A percentile compares a stretch with the other conserved stretches of the same genome.
Conservation (phyloP, 2,329 filamentous ascomycete genomes). For the Colletotrichum destructivum region DNA sequence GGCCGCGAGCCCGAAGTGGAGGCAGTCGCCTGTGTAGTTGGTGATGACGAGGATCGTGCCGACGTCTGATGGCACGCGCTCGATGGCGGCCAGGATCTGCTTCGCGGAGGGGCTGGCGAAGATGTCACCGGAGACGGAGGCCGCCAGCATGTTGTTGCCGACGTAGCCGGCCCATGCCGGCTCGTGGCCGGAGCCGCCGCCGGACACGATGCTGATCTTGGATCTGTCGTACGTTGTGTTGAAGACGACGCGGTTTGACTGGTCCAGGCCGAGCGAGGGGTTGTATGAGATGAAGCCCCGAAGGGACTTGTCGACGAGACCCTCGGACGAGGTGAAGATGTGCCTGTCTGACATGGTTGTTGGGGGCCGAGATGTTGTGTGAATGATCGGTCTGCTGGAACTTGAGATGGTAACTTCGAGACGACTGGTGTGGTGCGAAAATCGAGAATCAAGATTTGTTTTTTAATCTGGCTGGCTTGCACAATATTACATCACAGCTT, state of each 20-base stretch:
- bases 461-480: not conserved
- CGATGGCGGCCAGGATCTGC: constrained; percentile 73
- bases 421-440: not conserved
- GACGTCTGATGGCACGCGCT: constrained; percentile 66
- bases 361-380: not conserved
- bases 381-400: constrained; percentile 25
- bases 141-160: constrained; percentile 72
- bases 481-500: not conserved
- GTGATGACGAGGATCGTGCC: constrained; percentile 74
- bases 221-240: constrained; percentile 61
- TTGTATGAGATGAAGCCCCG: constrained; percentile 69
- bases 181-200: constrained; percentile 72
- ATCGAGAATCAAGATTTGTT: too few relatives aligned
- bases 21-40: constrained; percentile 76
- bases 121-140: constrained; percentile 73
- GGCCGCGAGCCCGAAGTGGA: constrained; percentile 73
- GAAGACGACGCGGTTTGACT: constrained; percentile 66
- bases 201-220: constrained; percentile 66
- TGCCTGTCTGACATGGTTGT: constrained; percentile 67
- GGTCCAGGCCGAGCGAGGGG: constrained; percentile 64
- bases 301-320: constrained; percentile 67
- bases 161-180: constrained; percentile 77
- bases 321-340: constrained; percentile 67
- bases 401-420: not conserved
- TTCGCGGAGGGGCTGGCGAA: constrained; percentile 76